These are phyloP conservation scores for Pythium coloratum DNA, from an alignment of 352 stramenopile genomes.

Conservation along the genomic window DNA sequence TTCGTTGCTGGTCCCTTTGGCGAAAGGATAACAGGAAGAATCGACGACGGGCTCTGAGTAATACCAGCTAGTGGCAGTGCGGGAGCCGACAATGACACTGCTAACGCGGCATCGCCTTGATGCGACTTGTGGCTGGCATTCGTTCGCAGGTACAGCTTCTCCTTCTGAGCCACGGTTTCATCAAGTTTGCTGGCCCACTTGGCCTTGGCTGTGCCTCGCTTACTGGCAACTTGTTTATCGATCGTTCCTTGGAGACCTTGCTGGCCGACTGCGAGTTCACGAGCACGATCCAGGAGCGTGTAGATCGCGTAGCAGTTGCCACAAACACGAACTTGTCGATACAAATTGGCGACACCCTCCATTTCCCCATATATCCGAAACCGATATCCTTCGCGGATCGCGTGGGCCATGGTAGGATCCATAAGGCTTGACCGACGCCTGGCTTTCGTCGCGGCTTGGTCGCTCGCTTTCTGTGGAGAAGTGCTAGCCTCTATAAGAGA, in stretches of 20 bases:
- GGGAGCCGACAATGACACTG: background rate
- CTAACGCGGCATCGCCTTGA: background rate
- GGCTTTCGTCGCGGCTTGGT: conserved; percentile 4
- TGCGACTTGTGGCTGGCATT: background rate
- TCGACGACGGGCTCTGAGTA: background rate
- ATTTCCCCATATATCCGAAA: conserved; percentile 54
- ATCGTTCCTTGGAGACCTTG: conserved; percentile 7
- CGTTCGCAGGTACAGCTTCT: conserved; percentile 43
- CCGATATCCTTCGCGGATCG: conserved; percentile 52
- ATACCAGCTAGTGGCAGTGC: background rate
- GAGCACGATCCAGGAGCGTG: conserved; percentile 72
- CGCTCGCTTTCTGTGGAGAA: background rate
- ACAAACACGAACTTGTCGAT: conserved; percentile 86
- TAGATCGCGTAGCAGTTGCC: conserved; percentile 87
- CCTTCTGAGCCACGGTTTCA: conserved; percentile 50
- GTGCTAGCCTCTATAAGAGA: background rate
- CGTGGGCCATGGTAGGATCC: conserved; percentile 48
- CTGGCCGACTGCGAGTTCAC: conserved; percentile 26
- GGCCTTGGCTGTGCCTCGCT: conserved; percentile 32
- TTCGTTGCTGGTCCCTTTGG: conserved; percentile 2
- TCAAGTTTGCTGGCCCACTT: conserved; percentile 48
- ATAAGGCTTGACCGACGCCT: conserved; percentile 34
- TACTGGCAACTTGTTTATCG: conserved; percentile 4
- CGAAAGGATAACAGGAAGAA: conserved; percentile 18
- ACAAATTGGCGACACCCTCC: conserved; percentile 71